Base-by-base conservation (phyloP, 148 eudicot genomes). In the Silene conica region DNA sequence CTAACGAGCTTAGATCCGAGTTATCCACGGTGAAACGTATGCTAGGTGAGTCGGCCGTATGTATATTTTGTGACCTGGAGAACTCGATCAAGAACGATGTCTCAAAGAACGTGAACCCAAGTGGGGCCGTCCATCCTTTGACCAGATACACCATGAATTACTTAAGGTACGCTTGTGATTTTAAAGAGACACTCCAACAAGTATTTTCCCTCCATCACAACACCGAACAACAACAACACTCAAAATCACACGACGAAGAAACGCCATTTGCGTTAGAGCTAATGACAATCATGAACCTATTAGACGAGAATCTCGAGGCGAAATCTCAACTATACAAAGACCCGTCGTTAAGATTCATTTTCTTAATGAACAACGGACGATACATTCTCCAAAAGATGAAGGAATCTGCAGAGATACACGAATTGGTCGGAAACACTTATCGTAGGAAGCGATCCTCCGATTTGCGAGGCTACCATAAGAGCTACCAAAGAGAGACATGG, bases 81-180 rank as follows among this genome's bases (percentile, higher is more conserved):
- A 89, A 79, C 54, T 87, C 92, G 0, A 93, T 93, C 48, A 83
- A 73, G 34, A 82, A 78, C 5, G 98, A 93, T 31, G 82, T 71
- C 0, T 85, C 91, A 0, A 84, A 74, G 73, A 86, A 81, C 5
- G 86, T 91, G 0, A 89, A 87, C 41, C 96, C 97, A 0, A 87
- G 91, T 0, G 98, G 98, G 4, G 96, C 91, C 0, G 87, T 94
- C 21, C 98, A 94, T 74, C 98, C 97, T 2, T 80, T 94, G 62
- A 91, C 97, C 13, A 88, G 98, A 0, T 91, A 91, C 80, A 95
- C 92, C 13, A 84, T 94, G 90, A 94, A 94, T 62, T 94, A 91
- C 72, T 74, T 94, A 0, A 63, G 85, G 59, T 88, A 87, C 22
- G 85, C 98, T 0, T 87, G 96, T 41, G 97, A 91, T 73, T 94